Percentiles rank a stretch among this genome's conserved stretches.
Evolutionary conservation across 2,329 filamentous ascomycete species (phyloP).

Genomic region (Stagonosporopsis rhizophila): DNA sequence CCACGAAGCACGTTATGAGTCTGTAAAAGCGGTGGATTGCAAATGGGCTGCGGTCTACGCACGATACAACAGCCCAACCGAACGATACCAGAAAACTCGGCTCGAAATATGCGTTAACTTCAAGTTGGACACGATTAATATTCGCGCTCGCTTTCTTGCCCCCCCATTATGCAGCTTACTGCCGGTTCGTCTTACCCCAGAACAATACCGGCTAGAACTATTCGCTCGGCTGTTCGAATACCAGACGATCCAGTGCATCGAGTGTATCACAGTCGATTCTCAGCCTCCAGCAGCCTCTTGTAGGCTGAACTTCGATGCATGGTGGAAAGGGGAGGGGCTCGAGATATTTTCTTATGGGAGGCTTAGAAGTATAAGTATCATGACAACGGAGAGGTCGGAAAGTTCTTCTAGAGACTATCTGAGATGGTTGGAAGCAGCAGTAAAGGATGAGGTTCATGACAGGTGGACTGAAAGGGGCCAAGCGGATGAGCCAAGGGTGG

Average conservation of each 20-base stretch:
- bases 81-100: neutral
- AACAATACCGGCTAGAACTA: neutral
- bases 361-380: neutral
- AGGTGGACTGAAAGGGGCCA: neutral
- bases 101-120: neutral
- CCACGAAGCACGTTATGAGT: neutral
- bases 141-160: neutral
- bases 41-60: neutral
- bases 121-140: neutral
- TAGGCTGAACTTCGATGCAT: constrained; percentile 3
- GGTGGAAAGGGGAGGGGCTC: constrained; percentile 14
- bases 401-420: neutral
- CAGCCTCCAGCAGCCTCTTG: neutral
- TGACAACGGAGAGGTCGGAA: neutral
- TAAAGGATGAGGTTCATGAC: neutral
- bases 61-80: neutral
- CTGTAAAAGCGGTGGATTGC: constrained; percentile 4
- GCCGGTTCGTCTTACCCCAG: neutral
- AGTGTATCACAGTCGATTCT: neutral
- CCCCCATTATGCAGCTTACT: neutral
- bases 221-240: neutral
- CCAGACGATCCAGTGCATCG: neutral
- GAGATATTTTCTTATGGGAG: constrained; percentile 5
- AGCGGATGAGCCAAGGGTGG: neutral
- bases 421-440: neutral